Evolutionary conservation across 1,139 yeast genomes (phyloP), one percentile per base, ranked within the genome.

Genomic region (Petasospora rhodanensis): DNA sequence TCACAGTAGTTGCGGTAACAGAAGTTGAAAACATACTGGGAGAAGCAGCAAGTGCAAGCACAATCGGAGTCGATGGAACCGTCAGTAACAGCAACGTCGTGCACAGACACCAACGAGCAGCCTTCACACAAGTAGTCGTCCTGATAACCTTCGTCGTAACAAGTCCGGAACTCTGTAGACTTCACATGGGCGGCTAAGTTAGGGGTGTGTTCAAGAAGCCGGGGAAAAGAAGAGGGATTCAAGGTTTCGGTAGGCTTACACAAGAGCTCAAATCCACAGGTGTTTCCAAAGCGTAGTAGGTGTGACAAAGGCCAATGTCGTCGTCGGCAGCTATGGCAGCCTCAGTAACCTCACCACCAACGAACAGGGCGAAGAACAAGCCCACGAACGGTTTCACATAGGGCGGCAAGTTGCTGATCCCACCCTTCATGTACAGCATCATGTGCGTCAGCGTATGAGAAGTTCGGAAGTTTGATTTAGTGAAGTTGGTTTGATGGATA

Each of bases 51-150:
- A 2, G 52, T 38, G 24, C 54, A 47, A 7, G 42, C 34, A 27
- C 54, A 49, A 8, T 47, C 51, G 11, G 42, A 7, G 20, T 49
- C 53, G 4, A 38, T 24, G n/a, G 14, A 17, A 2, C 31, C 31
- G n/a, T 25, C 34, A 3, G 28, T 20, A 5, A 36, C 32, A n/a
- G 18, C 22, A 12, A 3, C 13, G 1, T 29, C 30, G 3, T 19
- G 33, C 2, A 17, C 17, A 5, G 42, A 34, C 2, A 45, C 46
- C 28, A 42, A 34, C 3, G 52, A 47, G 26, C 52, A 48, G 2
- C 54, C 54, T 31, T 49, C 54, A 31, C 52, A 48, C 24, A 49
- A 26, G 23, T 37, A 49, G 8, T 25, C 18, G 26, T 49, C 52
- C 10, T 39, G 28, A 22, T 34, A 48, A 7, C 54, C 52, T 29